Base-by-base conservation (phyloP, 371 early-diverging fungal species). In the Rhizopus sp. region DNA sequence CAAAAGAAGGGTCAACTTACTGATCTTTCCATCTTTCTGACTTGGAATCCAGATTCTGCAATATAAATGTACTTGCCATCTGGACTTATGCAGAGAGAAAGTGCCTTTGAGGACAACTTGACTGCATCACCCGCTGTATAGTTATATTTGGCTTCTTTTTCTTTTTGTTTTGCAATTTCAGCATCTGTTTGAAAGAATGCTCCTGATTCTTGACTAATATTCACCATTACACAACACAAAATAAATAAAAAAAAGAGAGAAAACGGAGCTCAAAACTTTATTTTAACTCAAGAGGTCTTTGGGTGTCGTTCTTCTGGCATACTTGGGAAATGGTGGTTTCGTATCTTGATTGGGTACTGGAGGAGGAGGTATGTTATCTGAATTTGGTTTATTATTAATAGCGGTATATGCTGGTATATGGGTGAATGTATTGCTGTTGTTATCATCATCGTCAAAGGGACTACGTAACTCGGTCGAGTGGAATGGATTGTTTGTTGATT, bases 171-270 rank as follows among this genome's bases (percentile, higher is more conserved):
- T 16, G 77, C 78, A 35, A 92, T 38, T 61, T 88, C 88, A 7
- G 85, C 85, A 75, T 91, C 91, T 6, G 88, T 81, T 66, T 92
- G 91, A 75, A 92, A 92, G 69, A 90, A 92, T 60, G 85, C 78
- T 6, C 80, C 82, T 5, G 88, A 77, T 62, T 84, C 81, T 38
- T 66, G 72, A 31, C 73, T 70, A 41, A 85, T 65, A 63, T 84
- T 84, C 31, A 77, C 72, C 82, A 5, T 5, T 5, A 37, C 7
- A 37, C 13, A 37, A 37, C 3, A 37, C 2, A 37, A 10, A 37
- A 10, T 8, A 8, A 10, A 37, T 5, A 37, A 37, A 10, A 37
- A 37, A 37, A 37, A 6, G 6, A 5, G 38, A 23, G 23, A 23
- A 23, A 23, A 23, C 23, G 23, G 23, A 23, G 23, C 23, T 23